Evolutionary conservation across 176 grass and related monocot genomes (phyloP), one percentile per base, ranked within the genome.

Genomic region (Aegilops speltoides): DNA sequence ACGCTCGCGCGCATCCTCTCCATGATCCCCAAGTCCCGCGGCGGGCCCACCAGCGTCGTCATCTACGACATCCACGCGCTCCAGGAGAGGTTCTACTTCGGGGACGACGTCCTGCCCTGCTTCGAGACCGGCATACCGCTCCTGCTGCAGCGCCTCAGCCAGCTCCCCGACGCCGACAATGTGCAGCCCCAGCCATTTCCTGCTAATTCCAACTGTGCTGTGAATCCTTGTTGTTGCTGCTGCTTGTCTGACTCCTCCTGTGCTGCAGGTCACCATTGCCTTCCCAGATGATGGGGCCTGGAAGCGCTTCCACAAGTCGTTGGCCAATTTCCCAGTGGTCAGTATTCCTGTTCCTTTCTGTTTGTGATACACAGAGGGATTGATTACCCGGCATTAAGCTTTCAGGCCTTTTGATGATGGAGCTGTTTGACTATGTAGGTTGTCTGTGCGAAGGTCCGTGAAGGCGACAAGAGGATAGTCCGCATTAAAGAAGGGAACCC

Each of bases 221-320:
- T 63, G n/a, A 11, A 46, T 77, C 37, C 45, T 5, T 76, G 26
- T 57, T 52, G 31, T 1, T 76, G 23, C 10, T 81, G 16, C 70
- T 83, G 43, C 73, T 15, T 59, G 7, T 22, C 20, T 73, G 29
- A 79, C 79, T 25, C 22, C 22, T 48, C 43, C 10, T 74, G 64
- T 77, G 54, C 19, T 14, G 87, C 90, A 98, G 96, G 87, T 98
- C 84, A 87, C 96, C 67, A 92, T 98, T 84, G 93, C 96, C 37
- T 98, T 98, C 76, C 96, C 96, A 36, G 96, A 98, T 94, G 93
- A 98, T 79, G 96, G 96, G 38, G 93, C 96, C 22, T 98, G 96
- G 96, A 95, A 98, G 80, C 93, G 96, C 62, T 98, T 98, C 83
- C 89, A 98, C 83, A 98, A 98, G 84, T 82, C 81, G 50, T 65